Base-by-base conservation (phyloP, 1,284 basidiomycete genomes). In the Sporisorium scitamineum region DNA sequence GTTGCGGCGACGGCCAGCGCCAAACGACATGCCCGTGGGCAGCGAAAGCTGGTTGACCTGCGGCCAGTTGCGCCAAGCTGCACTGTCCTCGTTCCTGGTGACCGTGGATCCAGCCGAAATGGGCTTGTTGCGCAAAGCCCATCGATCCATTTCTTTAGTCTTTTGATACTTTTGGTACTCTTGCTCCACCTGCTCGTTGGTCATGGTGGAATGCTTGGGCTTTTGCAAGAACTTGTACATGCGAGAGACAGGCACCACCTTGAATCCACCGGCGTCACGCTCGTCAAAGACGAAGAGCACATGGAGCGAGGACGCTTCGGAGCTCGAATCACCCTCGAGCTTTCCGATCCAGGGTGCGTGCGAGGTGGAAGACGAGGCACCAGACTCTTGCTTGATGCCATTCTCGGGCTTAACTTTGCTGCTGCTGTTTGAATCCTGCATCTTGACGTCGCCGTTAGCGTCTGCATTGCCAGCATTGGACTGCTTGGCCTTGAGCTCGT, bases 281-380 rank as follows among this genome's bases (percentile, higher is more conserved):
- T 83, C 81, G 62, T 85, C 84, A 45, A 85, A 84, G 41, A 79
- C 80, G 53, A 85, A 85, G 18, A 85, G 76, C 13, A 83, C 84
- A 58, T 85, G 83, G n/a, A 80, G 73, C 27, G 78, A 80, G 4
- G 80, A 70, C 0, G 79, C 73, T 50, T 76, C 70, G 18, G 74
- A 74, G 70, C 74, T 70, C 9, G 77, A 79, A 41, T 84, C 84
- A 26, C 84, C 84, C 34, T 85, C 84, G 5, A 85, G 76, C 69
- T 83, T 84, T 18, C 84, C 84, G 48, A 85, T 73, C 84, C 84
- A 85, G 10, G 84, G 84, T 51, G 82, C 80, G 54, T 85, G 81
- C 27, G 75, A 69, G 5, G 71, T 59, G 26, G 58, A 45, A 6
- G 75, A 60, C 5, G 76, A 54, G 1, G 61, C 51, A 39, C 61